Evolutionary conservation across 2,329 filamentous ascomycete genomes (phyloP).

Genomic region (Aureobasidium sp.): DNA sequence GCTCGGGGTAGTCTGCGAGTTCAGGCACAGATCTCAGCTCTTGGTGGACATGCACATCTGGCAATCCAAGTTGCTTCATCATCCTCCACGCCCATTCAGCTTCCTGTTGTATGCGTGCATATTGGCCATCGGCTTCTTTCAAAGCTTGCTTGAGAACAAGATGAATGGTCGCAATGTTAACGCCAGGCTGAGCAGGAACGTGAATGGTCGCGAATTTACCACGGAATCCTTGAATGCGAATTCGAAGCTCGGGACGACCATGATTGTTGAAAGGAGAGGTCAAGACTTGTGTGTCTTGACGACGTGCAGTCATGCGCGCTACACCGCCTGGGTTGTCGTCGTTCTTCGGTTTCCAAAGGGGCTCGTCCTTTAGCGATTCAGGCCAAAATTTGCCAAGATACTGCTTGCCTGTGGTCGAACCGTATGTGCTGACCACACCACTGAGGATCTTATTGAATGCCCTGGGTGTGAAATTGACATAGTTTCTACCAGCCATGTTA

Average conservation of each 20-base stretch:
- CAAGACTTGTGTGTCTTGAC: neutral
- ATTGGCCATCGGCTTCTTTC: neutral
- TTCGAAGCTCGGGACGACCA: neutral
- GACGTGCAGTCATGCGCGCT: neutral
- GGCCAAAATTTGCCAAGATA: constrained; percentile 45
- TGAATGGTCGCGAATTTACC: neutral
- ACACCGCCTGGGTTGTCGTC: neutral
- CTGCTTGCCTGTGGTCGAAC: constrained; percentile 39
- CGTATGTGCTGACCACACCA: constrained; percentile 46
- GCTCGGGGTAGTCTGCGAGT: neutral
- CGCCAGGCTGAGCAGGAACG: neutral
- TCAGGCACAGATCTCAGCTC: neutral
- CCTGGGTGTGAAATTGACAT: constrained; percentile 21
- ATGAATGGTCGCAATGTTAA: constrained; percentile 5
- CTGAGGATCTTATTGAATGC: constrained; percentile 49
- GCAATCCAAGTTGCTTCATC: constrained; percentile 3
- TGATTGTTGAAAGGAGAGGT: neutral
- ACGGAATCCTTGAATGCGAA: neutral
- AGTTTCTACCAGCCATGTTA: constrained; percentile 18
- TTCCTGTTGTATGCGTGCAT: neutral
- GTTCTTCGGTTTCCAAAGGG: neutral
- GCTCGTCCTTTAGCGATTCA: constrained; percentile 1
- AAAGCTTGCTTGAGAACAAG: constrained; percentile 3
- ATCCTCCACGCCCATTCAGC: neutral
- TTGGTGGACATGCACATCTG: neutral